Evolutionary conservation across 768 basidiomycete genomes (phyloP).

Genomic region (Mycena venus): DNA sequence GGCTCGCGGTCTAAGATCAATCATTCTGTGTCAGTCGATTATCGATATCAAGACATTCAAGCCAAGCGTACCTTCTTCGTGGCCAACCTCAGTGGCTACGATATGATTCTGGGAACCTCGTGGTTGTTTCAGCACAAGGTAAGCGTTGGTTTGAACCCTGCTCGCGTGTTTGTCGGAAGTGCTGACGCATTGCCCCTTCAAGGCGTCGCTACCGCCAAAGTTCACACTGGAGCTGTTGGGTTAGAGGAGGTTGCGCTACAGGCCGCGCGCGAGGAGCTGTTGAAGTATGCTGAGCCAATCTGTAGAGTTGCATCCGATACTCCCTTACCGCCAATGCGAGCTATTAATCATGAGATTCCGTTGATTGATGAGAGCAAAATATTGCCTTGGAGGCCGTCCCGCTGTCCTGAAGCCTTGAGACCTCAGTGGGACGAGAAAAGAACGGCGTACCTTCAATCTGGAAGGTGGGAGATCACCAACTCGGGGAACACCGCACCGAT

Average conservation of each 20-base stretch:
- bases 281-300: constrained; percentile 27
- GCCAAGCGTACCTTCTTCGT: too few species aligned
- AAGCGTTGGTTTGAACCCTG: too few species aligned
- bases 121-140: constrained; percentile 41
- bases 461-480: too few species aligned
- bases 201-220: constrained; percentile 13
- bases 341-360: too few species aligned
- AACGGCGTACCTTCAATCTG: too few species aligned
- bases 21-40: too few species aligned
- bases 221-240: background rate
- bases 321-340: constrained; percentile 38
- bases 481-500: too few species aligned
- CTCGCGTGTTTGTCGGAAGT: constrained; percentile 29
- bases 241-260: background rate
- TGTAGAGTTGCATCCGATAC: constrained; percentile 38
- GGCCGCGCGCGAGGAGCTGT: background rate
- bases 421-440: constrained; percentile 6
- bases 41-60: too few species aligned
- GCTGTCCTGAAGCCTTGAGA: constrained; percentile 36
- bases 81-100: constrained; percentile 43
- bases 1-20: constrained; percentile 50
- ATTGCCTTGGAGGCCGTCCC: constrained; percentile 39
- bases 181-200: constrained; percentile 20
- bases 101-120: constrained; percentile 42
- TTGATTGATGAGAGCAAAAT: constrained; percentile 40